Evolutionary conservation across 148 eudicot genomes (phyloP).

Genomic region (Heliosperma pusillum): DNA sequence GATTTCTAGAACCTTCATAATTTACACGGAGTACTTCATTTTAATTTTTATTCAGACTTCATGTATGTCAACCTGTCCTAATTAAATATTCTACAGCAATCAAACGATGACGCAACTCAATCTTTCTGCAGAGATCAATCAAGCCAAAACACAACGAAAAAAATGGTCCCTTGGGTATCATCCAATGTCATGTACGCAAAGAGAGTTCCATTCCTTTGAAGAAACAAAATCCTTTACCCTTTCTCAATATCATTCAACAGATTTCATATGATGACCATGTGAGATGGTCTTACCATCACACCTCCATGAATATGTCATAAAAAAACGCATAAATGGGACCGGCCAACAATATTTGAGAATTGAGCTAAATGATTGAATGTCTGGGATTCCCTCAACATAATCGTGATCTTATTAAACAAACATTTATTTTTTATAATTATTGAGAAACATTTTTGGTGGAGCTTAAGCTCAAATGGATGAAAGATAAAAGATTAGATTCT

Average conservation of each 20-base stretch:
- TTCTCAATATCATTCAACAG: constrained; percentile 27
- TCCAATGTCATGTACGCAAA: constrained; percentile 33
- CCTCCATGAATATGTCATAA: background rate
- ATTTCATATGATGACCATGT: constrained; percentile 12
- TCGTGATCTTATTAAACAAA: background rate
- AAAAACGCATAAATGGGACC: background rate
- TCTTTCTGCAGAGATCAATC: constrained; percentile 13
- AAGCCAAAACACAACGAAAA: constrained; percentile 16
- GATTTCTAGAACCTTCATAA: background rate
- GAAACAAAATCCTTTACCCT: too few species aligned
- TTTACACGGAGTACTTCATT: too few species aligned
- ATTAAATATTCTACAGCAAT: background rate
- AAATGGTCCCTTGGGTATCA: constrained; percentile 15
- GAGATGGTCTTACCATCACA: constrained; percentile 22
- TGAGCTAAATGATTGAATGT: constrained; percentile 14
- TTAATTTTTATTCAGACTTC: background rate
- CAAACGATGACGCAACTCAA: too few species aligned
- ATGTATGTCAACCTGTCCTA: constrained; percentile 4
- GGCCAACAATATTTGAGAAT: constrained; percentile 3
- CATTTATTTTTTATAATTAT: background rate
- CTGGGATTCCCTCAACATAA: background rate
- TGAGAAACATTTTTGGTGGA: too few species aligned
- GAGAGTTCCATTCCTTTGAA: too few species aligned
- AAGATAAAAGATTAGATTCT: background rate
- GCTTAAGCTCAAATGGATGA: background rate